These are phyloP conservation scores for Lipomyces starkeyi DNA, from an alignment of 805 yeast species.

Conservation along the genomic window DNA sequence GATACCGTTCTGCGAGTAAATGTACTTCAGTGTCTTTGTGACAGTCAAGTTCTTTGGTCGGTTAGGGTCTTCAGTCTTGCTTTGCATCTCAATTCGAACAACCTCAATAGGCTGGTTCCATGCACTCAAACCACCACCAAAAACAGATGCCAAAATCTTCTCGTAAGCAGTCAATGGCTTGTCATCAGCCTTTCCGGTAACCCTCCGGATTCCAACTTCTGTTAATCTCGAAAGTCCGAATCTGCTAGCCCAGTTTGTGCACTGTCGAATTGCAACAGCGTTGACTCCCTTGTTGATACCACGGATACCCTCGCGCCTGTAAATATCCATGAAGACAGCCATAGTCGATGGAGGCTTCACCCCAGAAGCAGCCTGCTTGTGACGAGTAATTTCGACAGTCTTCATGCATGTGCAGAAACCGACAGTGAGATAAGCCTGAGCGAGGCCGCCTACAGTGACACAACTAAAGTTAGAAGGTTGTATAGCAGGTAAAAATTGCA, in stretches of 20 bases:
- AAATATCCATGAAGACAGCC: slow-evolving; percentile 86
- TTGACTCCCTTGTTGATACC: slow-evolving; percentile 98
- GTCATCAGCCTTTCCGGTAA: slow-evolving; percentile 63
- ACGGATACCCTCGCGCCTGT: slow-evolving; percentile 81
- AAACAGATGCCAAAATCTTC: slow-evolving; percentile 80
- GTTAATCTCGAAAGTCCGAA: slow-evolving; percentile 92
- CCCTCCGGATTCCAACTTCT: slow-evolving; percentile 76
- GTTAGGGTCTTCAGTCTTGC: slow-evolving; percentile 90
- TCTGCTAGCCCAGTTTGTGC: slow-evolving; percentile 99
- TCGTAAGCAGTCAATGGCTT: slow-evolving; percentile 74
- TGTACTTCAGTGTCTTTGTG: slow-evolving; percentile 75
- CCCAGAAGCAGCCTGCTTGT: slow-evolving; percentile 75
- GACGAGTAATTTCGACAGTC: slow-evolving; percentile 94
- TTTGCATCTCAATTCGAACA: slow-evolving; percentile 97
- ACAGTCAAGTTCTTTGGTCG: slow-evolving; percentile 92
- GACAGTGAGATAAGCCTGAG: slow-evolving; percentile 86
- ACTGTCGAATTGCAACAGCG: slow-evolving; percentile 98
- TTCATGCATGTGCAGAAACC: slow-evolving; percentile 98
- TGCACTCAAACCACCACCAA: slow-evolving; percentile 97
- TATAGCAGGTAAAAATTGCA: too few species aligned
- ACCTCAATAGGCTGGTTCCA: slow-evolving; percentile 99
- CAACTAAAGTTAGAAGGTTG: slow-evolving; percentile 52
- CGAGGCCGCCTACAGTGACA: slow-evolving; percentile 62
- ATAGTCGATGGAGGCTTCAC: slow-evolving; percentile 75
- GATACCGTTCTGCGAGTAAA: slow-evolving; percentile 80